These are phyloP conservation scores for Pyracantha coccinea DNA, from an alignment of 331 rosid species.

Conservation along the genomic window DNA sequence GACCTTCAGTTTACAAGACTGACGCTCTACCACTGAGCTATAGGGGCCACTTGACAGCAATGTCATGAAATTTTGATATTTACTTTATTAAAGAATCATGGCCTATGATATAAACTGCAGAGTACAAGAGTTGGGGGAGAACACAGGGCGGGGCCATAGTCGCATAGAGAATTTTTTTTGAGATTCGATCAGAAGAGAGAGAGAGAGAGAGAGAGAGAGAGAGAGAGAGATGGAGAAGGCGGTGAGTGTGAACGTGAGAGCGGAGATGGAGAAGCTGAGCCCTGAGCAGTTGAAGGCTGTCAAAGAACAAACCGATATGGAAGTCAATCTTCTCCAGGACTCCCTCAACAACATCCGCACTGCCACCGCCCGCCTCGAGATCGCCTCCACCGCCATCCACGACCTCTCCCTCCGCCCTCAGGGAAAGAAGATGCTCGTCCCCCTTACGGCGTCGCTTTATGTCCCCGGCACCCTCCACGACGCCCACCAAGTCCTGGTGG, in stretches of 20 bases:
- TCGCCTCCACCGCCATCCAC: slow-evolving; percentile 70
- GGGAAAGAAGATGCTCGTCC: slow-evolving; percentile 72
- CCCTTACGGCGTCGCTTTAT: slow-evolving; percentile 91
- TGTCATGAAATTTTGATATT: too few species aligned
- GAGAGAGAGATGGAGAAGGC: neutral
- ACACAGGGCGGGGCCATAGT: too few species aligned
- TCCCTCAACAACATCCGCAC: slow-evolving; percentile 82
- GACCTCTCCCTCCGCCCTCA: slow-evolving; percentile 82
- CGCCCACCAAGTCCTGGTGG: slow-evolving; percentile 56
- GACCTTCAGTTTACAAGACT: slow-evolving; percentile 51
- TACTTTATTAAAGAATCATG: too few species aligned
- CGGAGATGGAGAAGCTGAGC: slow-evolving; percentile 67
- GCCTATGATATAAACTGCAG: too few species aligned
- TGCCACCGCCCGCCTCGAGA: slow-evolving; percentile 82
- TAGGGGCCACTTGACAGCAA: neutral
- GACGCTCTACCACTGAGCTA: slow-evolving; percentile 55
- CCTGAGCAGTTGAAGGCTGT: slow-evolving; percentile 71
- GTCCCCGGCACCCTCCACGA: slow-evolving; percentile 81
- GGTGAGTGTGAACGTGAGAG: slow-evolving; percentile 15
- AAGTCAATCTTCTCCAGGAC: slow-evolving; percentile 80
- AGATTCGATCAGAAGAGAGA: neutral
- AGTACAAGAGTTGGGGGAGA: too few species aligned
- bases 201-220: neutral
- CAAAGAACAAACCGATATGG: slow-evolving; percentile 79
- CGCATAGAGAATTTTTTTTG: too few species aligned